phyloP scores from a whole-genome alignment of 495 filamentous ascomycete species.

The Penicillium arizonense region DNA sequence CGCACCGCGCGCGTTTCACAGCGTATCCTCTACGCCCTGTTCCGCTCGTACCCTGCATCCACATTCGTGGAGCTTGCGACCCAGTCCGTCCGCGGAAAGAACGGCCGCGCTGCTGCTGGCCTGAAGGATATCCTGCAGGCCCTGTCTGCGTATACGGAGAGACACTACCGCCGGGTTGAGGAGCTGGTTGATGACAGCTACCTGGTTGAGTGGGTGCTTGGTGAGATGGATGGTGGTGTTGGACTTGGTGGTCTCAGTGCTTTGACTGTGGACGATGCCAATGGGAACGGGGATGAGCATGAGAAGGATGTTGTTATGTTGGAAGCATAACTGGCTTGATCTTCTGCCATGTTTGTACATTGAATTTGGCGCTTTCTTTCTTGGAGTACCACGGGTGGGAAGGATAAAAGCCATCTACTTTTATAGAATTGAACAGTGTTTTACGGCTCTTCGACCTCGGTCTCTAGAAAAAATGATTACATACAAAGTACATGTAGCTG shows the following conservation, averaged over 20 bases:
- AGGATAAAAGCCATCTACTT: conserved; percentile 28
- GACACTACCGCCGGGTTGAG: conserved; percentile 84
- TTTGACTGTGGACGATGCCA: conserved; percentile 12
- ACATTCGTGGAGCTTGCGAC: conserved; percentile 64
- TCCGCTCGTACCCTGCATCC: conserved; percentile 72
- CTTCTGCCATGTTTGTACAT: conserved; percentile 24
- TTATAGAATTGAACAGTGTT: conserved; percentile 23
- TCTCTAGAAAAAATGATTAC: too few relatives aligned
- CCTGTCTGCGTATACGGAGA: conserved; percentile 82
- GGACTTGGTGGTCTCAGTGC: conserved; percentile 37
- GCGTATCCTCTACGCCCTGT: conserved; percentile 74
- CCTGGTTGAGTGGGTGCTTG: conserved; percentile 85
- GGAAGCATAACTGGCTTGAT: conserved; percentile 25
- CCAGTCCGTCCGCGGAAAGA: conserved; percentile 34
- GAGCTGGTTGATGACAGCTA: conserved; percentile 93
- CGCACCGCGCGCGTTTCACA: conserved; percentile 84
- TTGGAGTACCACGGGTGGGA: conserved; percentile 26
- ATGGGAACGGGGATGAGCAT: conserved; percentile 32
- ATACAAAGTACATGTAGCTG: neutral
- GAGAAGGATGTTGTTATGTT: conserved; percentile 49
- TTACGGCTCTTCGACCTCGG: neutral
- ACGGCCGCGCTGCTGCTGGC: conserved; percentile 54
- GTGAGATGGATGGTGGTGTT: conserved; percentile 80
- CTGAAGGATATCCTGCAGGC: conserved; percentile 81
- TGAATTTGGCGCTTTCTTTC: conserved; percentile 27